Evolutionary conservation across 176 grass and related monocot species (phyloP).

Genomic region (Stipa capillata): DNA sequence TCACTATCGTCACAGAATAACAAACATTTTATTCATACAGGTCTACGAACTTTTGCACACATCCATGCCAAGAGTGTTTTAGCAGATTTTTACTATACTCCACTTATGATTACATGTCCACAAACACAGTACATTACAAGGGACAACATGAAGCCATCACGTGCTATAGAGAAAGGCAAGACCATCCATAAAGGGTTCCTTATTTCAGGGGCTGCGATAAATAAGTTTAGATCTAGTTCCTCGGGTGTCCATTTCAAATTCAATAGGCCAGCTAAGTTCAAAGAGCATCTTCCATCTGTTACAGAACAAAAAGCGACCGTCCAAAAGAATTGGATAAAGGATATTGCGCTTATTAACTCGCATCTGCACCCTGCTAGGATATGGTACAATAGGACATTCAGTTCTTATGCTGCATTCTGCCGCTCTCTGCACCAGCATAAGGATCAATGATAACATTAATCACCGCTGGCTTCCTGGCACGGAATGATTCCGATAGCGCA

Average conservation of each 20-base stretch:
- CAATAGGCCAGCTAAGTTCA: not conserved
- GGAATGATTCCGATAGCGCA: constrained; percentile 66
- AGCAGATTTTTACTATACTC: not conserved
- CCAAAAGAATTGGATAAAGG: not conserved
- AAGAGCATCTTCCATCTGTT: not conserved
- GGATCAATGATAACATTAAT: constrained; percentile 83
- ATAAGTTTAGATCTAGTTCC: not conserved
- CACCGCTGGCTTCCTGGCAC: constrained; percentile 57
- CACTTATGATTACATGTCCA: not conserved
- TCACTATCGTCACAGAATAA: too few relatives aligned
- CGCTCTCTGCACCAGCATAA: constrained; percentile 78
- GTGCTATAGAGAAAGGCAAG: not conserved
- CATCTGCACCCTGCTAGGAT: not conserved
- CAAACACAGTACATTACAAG: not conserved
- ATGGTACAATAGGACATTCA: constrained; percentile 26
- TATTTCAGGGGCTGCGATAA: not conserved
- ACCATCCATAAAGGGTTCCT: not conserved
- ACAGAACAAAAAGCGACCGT: not conserved
- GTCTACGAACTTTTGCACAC: not conserved
- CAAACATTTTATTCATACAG: not conserved
- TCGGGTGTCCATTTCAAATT: not conserved
- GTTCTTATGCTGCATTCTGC: constrained; percentile 97
- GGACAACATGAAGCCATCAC: not conserved
- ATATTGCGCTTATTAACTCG: not conserved
- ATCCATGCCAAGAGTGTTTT: not conserved